Percentiles rank a stretch among this genome's conserved stretches.
phyloP scores from a whole-genome alignment of 352 stramenopile genomes.

The Elongisporangium senticosum region DNA sequence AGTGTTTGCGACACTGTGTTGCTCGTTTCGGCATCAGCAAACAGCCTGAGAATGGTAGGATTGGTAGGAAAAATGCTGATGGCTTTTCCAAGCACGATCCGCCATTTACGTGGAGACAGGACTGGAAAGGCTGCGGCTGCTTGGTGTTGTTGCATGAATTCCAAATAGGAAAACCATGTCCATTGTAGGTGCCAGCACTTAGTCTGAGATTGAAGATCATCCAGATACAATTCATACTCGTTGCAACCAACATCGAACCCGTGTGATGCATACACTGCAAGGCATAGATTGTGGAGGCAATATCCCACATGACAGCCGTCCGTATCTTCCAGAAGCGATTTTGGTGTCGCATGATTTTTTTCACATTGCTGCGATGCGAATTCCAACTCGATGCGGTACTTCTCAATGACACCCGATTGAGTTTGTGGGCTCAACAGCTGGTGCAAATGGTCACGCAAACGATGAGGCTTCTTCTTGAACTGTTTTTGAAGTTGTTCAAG shows the following conservation, averaged over 20 bases:
- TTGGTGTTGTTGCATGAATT: slow-evolving; percentile 61
- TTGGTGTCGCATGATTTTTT: slow-evolving; percentile 3
- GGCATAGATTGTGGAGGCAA: slow-evolving; percentile 59
- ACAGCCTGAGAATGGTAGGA: slow-evolving; percentile 55
- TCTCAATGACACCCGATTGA: slow-evolving; percentile 18
- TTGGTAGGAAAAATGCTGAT: slow-evolving; percentile 39
- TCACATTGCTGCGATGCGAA: slow-evolving; percentile 24
- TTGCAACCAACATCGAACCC: slow-evolving; percentile 46
- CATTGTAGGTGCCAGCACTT: slow-evolving; percentile 25
- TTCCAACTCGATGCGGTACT: slow-evolving; percentile 41
- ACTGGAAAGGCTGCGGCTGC: slow-evolving; percentile 17
- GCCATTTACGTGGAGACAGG: slow-evolving; percentile 53
- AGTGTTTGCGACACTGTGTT: slow-evolving; percentile 71
- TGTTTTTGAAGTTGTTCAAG: slow-evolving; percentile 16
- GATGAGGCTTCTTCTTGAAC: slow-evolving; percentile 9
- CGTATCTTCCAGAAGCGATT: background rate
- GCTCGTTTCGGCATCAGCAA: slow-evolving; percentile 63
- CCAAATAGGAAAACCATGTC: slow-evolving; percentile 38
- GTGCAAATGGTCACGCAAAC: background rate
- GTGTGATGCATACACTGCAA: slow-evolving; percentile 39
- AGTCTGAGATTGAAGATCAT: background rate
- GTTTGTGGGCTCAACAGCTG: slow-evolving; percentile 15
- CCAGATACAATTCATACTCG: slow-evolving; percentile 30
- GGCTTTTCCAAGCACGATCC: slow-evolving; percentile 23
- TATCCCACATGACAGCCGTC: slow-evolving; percentile 19